Conservation (phyloP, 2,329 filamentous ascomycete genomes). For the Aspergillus sp. region DNA sequence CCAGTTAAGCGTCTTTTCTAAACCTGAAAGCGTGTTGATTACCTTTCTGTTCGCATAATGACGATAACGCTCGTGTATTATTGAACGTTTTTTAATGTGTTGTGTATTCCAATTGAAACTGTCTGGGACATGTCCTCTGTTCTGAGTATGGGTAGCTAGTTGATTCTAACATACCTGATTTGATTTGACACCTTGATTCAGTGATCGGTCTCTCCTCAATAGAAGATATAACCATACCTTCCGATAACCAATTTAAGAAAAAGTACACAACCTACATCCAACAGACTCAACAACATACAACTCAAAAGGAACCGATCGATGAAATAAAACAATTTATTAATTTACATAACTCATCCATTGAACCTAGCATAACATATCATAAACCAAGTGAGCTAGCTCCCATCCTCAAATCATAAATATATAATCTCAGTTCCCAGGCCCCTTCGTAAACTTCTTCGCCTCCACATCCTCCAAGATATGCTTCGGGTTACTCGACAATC, state of each 20-base stretch:
- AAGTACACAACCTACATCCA: too few species aligned
- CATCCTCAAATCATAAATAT: background rate
- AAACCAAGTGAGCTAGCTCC: background rate
- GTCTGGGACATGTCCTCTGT: background rate
- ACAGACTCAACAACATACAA: too few species aligned
- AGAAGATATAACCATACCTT: too few species aligned
- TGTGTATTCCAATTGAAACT: background rate
- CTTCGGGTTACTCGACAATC: conserved; percentile 43
- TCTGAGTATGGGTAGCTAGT: background rate
- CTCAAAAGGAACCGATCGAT: too few species aligned
- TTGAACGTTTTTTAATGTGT: background rate
- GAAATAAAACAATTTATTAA: background rate
- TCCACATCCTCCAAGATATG: conserved; percentile 41
- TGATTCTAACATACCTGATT: too few species aligned
- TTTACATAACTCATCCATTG: background rate
- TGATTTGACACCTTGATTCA: too few species aligned
- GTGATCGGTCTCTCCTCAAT: too few species aligned
- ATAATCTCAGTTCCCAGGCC: conserved; percentile 4
- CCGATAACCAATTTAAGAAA: too few species aligned
- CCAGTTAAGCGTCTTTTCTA: conserved; percentile 1
- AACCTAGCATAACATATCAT: background rate
- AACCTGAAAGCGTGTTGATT: conserved; percentile 8
- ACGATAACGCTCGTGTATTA: background rate
- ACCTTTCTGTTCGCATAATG: conserved; percentile 1
- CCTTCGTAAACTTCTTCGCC: conserved; percentile 33